Conservation (phyloP, 2,329 filamentous ascomycete species). For the Beauveria pseudobassiana region DNA sequence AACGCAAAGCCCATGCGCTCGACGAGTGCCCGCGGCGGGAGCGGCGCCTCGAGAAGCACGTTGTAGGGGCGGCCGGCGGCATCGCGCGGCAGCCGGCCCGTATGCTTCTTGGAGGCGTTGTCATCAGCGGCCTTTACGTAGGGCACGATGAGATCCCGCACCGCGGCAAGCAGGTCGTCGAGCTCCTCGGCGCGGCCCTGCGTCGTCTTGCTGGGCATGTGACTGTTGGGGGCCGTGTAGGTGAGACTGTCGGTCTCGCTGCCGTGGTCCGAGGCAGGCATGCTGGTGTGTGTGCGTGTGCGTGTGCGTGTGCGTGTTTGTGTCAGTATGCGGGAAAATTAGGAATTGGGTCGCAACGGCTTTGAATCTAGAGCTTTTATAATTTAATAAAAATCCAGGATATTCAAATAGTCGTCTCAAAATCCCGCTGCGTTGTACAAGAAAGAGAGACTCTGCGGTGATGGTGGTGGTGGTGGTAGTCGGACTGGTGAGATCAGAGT, state of each 20-base stretch:
- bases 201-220: neutral
- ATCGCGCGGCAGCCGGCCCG: slow-evolving; percentile 32
- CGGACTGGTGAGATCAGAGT: neutral
- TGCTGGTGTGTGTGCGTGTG: neutral
- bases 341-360: no score
- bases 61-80: slow-evolving; percentile 39
- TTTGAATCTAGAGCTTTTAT: neutral
- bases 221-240: neutral
- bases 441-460: neutral
- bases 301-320: neutral
- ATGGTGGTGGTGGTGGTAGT: neutral
- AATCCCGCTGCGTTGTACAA: neutral
- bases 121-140: slow-evolving; percentile 64
- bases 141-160: slow-evolving; percentile 60
- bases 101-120: slow-evolving; percentile 42
- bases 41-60: slow-evolving; percentile 50
- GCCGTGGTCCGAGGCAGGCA: slow-evolving; percentile 9
- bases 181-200: slow-evolving; percentile 9
- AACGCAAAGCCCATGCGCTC: slow-evolving; percentile 51
- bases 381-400: neutral
- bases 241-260: slow-evolving; percentile 4
- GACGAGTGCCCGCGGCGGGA: slow-evolving; percentile 50
- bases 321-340: neutral
- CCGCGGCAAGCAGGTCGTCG: slow-evolving; percentile 56
- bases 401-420: neutral